Evolutionary conservation across 2,329 filamentous ascomycete species (phyloP).

Genomic region (Aureobasidium sp.): DNA sequence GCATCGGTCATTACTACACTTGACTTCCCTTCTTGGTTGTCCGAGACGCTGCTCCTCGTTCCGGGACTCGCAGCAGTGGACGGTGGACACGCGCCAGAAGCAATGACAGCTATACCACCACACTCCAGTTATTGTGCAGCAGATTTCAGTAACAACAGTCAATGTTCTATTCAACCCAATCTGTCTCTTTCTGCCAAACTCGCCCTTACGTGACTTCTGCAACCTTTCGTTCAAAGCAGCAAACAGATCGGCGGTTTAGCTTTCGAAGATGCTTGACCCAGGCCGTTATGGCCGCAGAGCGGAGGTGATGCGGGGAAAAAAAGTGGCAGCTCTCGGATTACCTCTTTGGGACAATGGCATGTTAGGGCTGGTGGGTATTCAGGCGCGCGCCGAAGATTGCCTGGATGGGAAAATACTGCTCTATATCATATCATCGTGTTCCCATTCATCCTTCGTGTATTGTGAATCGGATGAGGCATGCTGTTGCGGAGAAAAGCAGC

Average conservation of each 20-base stretch:
- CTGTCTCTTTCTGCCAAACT: not conserved
- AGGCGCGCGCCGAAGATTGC: not conserved
- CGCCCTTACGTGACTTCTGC: not conserved
- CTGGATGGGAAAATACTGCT: not conserved
- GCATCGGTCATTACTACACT: not conserved
- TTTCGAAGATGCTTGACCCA: not conserved
- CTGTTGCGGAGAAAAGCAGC: not conserved
- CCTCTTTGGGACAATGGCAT: not conserved
- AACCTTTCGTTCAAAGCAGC: not conserved
- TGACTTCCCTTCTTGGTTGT: constrained; percentile 2
- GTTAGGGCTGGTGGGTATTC: not conserved
- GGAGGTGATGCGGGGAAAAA: not conserved
- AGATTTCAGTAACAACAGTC: not conserved
- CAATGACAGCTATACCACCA: not conserved
- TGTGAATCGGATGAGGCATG: not conserved
- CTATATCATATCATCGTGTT: too few relatives aligned
- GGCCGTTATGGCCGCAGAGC: not conserved
- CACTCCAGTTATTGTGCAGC: not conserved
- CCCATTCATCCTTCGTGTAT: not conserved
- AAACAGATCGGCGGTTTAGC: not conserved
- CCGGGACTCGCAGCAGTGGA: not conserved
- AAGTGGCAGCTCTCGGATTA: not conserved
- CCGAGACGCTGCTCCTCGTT: constrained; percentile 3
- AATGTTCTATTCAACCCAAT: too few relatives aligned
- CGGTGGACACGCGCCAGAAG: not conserved